phyloP scores from a whole-genome alignment of 192 early-diverging fungal species.

The Umbelopsis ramanniana region DNA sequence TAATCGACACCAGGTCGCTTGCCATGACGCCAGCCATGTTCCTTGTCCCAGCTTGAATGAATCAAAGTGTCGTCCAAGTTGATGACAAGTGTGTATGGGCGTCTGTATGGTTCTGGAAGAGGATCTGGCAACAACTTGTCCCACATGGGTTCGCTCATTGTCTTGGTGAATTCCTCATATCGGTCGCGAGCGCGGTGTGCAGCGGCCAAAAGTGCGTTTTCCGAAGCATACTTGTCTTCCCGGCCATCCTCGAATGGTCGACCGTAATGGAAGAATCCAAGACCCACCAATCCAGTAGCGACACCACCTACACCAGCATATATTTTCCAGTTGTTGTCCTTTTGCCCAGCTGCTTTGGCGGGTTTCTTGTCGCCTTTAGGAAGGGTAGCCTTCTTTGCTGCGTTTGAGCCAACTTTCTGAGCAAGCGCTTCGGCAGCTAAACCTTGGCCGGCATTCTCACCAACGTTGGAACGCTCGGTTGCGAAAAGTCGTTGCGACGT shows the following conservation, averaged over 20 bases:
- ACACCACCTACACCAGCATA: constrained; percentile 44
- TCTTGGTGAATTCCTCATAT: constrained; percentile 32
- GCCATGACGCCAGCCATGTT: constrained; percentile 95
- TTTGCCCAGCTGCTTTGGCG: constrained; percentile 48
- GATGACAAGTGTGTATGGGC: constrained; percentile 91
- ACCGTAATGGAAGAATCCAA: constrained; percentile 49
- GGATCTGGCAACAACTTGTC: constrained; percentile 94
- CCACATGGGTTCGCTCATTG: constrained; percentile 68
- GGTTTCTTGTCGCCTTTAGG: constrained; percentile 61
- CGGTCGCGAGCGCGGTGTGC: constrained; percentile 39
- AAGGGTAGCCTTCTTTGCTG: constrained; percentile 43
- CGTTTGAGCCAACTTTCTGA: constrained; percentile 40
- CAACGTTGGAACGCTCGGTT: not conserved
- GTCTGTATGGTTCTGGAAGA: constrained; percentile 81
- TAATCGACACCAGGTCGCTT: constrained; percentile 96
- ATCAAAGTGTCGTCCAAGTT: constrained; percentile 94
- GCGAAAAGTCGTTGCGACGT: constrained; percentile 2
- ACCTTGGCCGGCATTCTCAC: constrained; percentile 26
- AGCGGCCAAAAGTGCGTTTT: constrained; percentile 35
- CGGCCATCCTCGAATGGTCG: constrained; percentile 42
- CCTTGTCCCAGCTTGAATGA: constrained; percentile 94
- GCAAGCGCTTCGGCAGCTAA: constrained; percentile 53
- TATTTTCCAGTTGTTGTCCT: constrained; percentile 38
- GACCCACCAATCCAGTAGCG: constrained; percentile 36
- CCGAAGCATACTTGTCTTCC: constrained; percentile 40